Evolutionary conservation across 345 rosid species (phyloP).

Genomic region (Bretschneidera sinensis): DNA sequence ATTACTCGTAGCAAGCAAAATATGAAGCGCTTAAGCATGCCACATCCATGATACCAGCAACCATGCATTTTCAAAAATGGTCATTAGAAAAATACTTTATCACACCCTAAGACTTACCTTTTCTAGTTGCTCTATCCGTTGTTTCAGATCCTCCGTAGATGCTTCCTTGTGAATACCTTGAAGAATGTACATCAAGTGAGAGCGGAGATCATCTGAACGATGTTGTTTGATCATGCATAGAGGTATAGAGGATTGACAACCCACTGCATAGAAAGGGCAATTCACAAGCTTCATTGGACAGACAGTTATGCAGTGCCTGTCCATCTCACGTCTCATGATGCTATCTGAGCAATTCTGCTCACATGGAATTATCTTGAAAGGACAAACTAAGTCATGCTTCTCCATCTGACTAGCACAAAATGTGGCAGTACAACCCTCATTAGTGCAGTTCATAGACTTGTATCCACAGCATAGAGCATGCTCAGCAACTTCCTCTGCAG

Average conservation of each 20-base stretch:
- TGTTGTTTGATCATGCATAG: conserved; percentile 51
- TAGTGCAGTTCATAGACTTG: conserved; percentile 53
- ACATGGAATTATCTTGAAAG: conserved; percentile 77
- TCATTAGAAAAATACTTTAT: neutral
- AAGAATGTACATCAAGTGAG: conserved; percentile 60
- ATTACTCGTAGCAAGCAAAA: too few relatives aligned
- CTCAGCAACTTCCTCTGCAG: conserved; percentile 43
- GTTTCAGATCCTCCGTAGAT: conserved; percentile 46
- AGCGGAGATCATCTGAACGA: conserved; percentile 39
- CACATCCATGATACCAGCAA: neutral
- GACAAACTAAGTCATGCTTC: conserved; percentile 66
- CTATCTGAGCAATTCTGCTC: conserved; percentile 67
- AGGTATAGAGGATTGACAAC: conserved; percentile 60
- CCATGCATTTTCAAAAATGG: neutral
- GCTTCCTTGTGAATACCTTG: conserved; percentile 50
- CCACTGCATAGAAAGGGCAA: conserved; percentile 73
- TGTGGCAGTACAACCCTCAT: conserved; percentile 57
- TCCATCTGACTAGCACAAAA: conserved; percentile 55
- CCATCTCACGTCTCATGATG: conserved; percentile 84
- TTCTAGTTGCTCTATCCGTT: conserved; percentile 49
- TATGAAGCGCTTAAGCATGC: too few relatives aligned
- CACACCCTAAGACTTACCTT: conserved; percentile 31
- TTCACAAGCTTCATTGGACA: conserved; percentile 83
- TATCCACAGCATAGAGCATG: conserved; percentile 51
- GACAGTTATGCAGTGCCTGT: conserved; percentile 79